A percentile compares a stretch with the other conserved stretches of the same genome.
phyloP scores from a whole-genome alignment of 2,329 filamentous ascomycete species.

The Alternaria sp. region DNA sequence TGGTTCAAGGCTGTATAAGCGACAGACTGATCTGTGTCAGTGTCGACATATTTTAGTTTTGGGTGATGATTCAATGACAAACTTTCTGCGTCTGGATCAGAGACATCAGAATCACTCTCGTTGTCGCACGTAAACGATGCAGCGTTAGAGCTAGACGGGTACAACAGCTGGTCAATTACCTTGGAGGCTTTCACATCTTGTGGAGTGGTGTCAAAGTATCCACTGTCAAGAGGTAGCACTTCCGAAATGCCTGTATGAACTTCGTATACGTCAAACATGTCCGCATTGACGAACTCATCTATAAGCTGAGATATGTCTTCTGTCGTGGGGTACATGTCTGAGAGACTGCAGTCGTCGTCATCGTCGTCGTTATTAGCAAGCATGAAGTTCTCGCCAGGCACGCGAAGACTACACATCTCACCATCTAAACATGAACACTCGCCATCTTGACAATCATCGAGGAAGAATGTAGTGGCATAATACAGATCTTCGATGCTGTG shows the following conservation, averaged over 20 bases:
- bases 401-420: neutral
- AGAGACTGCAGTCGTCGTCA: neutral
- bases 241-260: no score
- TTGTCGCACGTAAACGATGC: neutral
- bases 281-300: neutral
- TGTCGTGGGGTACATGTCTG: neutral
- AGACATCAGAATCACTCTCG: conserved; percentile 6
- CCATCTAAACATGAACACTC: conserved; percentile 10
- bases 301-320: neutral
- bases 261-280: neutral
- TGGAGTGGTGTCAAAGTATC: neutral
- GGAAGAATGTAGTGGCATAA: conserved; percentile 12
- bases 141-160: neutral
- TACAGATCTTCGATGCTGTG: conserved; percentile 9
- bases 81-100: neutral
- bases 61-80: neutral
- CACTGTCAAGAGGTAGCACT: neutral
- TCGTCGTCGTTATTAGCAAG: neutral
- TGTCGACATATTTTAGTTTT: conserved; percentile 10
- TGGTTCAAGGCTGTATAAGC: conserved; percentile 16
- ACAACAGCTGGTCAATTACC: neutral
- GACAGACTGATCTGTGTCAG: conserved; percentile 8
- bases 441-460: conserved; percentile 7
- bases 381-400: conserved; percentile 1
- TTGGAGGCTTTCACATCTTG: neutral